Conservation (phyloP, 768 basidiomycete species). For the Suillus paluster region DNA sequence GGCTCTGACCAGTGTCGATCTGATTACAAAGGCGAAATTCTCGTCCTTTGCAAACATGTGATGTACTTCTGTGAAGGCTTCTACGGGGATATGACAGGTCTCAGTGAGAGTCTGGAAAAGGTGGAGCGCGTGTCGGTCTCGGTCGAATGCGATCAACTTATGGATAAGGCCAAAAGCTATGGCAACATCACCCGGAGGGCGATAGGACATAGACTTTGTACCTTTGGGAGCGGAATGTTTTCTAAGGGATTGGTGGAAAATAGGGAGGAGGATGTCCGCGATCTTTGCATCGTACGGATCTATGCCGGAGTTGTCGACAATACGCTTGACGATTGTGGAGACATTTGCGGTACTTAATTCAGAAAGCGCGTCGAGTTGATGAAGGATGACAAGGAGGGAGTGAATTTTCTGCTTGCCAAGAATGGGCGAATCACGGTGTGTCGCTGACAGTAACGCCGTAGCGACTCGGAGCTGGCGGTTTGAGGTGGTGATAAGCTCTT, state of each 20-base stretch:
- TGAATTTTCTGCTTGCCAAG: slow-evolving; percentile 28
- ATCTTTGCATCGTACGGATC: slow-evolving; percentile 24
- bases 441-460: slow-evolving; percentile 27
- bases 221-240: slow-evolving; percentile 31
- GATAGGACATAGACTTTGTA: slow-evolving; percentile 37
- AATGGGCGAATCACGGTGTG: slow-evolving; percentile 19
- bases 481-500: slow-evolving; percentile 22
- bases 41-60: slow-evolving; percentile 32
- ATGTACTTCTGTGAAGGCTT: slow-evolving; percentile 47
- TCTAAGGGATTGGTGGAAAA: slow-evolving; percentile 35
- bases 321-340: slow-evolving; percentile 23
- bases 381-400: slow-evolving; percentile 22
- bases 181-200: slow-evolving; percentile 42
- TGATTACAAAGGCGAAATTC: slow-evolving; percentile 52
- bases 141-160: slow-evolving; percentile 42
- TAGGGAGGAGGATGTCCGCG: slow-evolving; percentile 32
- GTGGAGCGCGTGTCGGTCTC: slow-evolving; percentile 43
- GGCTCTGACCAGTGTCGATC: slow-evolving; percentile 52
- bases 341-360: slow-evolving; percentile 17
- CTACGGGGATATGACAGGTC: slow-evolving; percentile 47
- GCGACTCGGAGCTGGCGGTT: slow-evolving; percentile 31
- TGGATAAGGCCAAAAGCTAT: slow-evolving; percentile 49
- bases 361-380: slow-evolving; percentile 15
- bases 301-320: slow-evolving; percentile 20
- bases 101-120: slow-evolving; percentile 56